Evolutionary conservation across 2,329 filamentous ascomycete genomes (phyloP), one percentile per base, ranked within the genome.

Genomic region (Lasiodiplodia hormozganensis): DNA sequence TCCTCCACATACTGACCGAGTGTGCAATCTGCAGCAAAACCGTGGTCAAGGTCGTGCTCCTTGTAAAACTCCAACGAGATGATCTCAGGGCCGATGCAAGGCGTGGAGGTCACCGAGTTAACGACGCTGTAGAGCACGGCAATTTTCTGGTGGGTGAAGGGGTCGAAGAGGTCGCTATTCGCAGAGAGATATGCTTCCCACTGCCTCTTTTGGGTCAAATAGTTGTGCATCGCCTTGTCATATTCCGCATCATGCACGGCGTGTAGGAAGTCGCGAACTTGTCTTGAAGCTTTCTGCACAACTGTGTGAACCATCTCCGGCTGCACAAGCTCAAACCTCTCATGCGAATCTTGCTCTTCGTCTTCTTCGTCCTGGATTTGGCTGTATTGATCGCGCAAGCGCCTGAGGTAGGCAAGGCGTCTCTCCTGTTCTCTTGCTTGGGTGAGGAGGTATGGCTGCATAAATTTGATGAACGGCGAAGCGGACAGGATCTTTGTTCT

Each of bases 191-290:
- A 97, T 34, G 93, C 92, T 77, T 99, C 96, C 96, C 96, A 99
- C 73, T 97, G 94, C 36, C 93, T 89, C 68, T 94, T 97, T 77
- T 98, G 95, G 0, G 93, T 97, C 77, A 94, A 89, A 76, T 98
- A 99, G 73, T 94, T 94, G 80, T 97, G 93, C 40, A 96, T 82
- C 1, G 95, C 94, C 79, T 96, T 97, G 77, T 99, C 94, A 74
- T 98, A 97, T 78, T 99, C 96, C 2, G 94, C 94, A 76, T 97
- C 93, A 78, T 98, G 94, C 14, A 97, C 94, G 25, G 96, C 96
- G 77, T 96, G 94, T 7, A 99, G 82, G 60, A 98, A 93, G 74
- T 98, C 95, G 82, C 94, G 94, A 38, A 97, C 92, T 76, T 97
- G 93, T 54, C 89, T 89, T 0, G 94, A 92, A 3, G 93, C 92